Evolutionary conservation across 176 grass and related monocot species (phyloP).

Genomic region (Puccinellia tenuiflora): DNA sequence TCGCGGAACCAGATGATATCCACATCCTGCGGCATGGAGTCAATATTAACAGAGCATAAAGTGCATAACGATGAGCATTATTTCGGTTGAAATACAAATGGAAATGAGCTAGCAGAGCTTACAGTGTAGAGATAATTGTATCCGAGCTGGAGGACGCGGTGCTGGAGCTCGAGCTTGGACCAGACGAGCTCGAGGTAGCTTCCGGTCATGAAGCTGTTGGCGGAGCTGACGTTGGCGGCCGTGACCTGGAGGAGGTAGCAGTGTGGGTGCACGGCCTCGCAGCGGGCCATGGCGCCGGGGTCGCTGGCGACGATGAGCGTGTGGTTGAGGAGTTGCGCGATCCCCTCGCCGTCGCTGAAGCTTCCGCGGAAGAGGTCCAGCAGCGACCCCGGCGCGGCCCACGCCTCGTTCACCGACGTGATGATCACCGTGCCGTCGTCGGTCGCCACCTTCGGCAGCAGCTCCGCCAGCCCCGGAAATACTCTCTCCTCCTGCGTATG

Average conservation of each 20-base stretch:
- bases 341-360: constrained; percentile 53
- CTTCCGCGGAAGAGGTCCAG: constrained; percentile 50
- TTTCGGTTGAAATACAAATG: neutral
- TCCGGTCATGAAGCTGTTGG: constrained; percentile 31
- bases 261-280: constrained; percentile 42
- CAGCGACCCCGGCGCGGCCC: constrained; percentile 35
- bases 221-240: constrained; percentile 10
- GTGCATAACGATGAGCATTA: neutral
- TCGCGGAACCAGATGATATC: constrained; percentile 51
- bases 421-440: constrained; percentile 55
- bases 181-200: constrained; percentile 67
- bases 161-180: constrained; percentile 51
- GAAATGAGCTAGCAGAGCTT: neutral
- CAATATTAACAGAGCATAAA: neutral
- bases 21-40: constrained; percentile 26
- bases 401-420: constrained; percentile 52
- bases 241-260: constrained; percentile 47
- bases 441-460: constrained; percentile 34
- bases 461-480: constrained; percentile 17
- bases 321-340: constrained; percentile 23
- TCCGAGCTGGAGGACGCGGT: constrained; percentile 46
- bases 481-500: neutral
- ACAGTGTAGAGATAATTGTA: constrained; percentile 75
- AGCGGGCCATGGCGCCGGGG: constrained; percentile 30
- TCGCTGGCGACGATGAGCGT: too few species aligned